phyloP scores from a whole-genome alignment of 176 grass and related monocot species.

The Dactylis glomerata region DNA sequence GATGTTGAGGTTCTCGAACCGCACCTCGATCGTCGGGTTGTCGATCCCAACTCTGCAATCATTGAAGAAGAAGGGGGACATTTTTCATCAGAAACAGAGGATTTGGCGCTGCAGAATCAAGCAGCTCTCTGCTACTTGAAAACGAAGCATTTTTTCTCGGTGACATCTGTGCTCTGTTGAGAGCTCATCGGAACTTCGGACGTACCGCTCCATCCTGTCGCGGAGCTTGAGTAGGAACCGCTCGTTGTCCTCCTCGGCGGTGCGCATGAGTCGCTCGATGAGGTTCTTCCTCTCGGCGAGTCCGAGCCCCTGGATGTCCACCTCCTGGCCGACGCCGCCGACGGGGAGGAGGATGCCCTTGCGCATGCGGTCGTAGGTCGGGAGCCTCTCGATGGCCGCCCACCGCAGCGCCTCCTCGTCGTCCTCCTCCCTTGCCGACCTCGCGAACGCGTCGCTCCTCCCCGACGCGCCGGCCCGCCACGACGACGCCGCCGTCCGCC shows the following conservation, averaged over 20 bases:
- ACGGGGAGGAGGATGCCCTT: constrained; percentile 52
- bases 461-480: constrained; percentile 42
- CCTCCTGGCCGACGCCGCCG: constrained; percentile 28
- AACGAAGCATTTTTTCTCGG: neutral
- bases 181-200: neutral
- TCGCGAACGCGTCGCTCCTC: constrained; percentile 50
- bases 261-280: constrained; percentile 69
- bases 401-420: constrained; percentile 92
- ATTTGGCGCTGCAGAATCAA: neutral
- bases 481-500: constrained; percentile 51
- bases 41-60: constrained; percentile 76
- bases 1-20: constrained; percentile 75
- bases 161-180: neutral
- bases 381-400: constrained; percentile 95
- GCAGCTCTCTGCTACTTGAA: neutral
- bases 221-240: constrained; percentile 84
- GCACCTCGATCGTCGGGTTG: constrained; percentile 85
- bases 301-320: constrained; percentile 65
- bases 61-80: neutral
- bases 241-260: constrained; percentile 97
- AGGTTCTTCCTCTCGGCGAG: constrained; percentile 67
- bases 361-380: constrained; percentile 87
- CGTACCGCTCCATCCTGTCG: constrained; percentile 81
- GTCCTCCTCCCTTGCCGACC: constrained; percentile 72
- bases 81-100: neutral